Conservation (phyloP, 495 filamentous ascomycete genomes). For the Aspergillus mulundensis region DNA sequence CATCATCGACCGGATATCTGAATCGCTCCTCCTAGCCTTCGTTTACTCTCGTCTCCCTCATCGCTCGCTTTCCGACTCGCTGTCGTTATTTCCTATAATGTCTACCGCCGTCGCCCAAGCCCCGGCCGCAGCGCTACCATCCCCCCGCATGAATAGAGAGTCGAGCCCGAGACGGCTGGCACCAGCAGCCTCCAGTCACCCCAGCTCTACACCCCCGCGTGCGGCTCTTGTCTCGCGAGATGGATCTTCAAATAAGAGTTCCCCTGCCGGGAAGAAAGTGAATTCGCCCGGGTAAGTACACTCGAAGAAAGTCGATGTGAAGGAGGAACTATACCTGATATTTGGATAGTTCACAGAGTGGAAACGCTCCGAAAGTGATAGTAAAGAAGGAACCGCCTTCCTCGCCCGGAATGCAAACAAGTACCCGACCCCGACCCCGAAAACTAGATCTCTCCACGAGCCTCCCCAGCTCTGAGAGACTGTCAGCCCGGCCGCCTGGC, state of each 20-base stretch:
- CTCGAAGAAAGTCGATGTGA: background rate
- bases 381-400: constrained; percentile 95
- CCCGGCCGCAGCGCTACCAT: constrained; percentile 41
- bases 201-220: constrained; percentile 36
- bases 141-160: constrained; percentile 44
- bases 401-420: constrained; percentile 66
- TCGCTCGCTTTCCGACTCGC: background rate
- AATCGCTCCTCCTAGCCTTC: too few species aligned
- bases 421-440: constrained; percentile 74
- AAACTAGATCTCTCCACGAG: constrained; percentile 83
- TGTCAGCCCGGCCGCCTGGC: constrained; percentile 61
- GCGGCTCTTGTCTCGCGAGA: constrained; percentile 34
- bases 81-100: constrained; percentile 30
- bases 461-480: constrained; percentile 54
- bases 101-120: constrained; percentile 52
- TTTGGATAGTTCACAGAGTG: constrained; percentile 33
- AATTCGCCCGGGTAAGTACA: constrained; percentile 53
- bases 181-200: constrained; percentile 29
- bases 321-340: background rate
- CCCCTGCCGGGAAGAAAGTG: constrained; percentile 48
- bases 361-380: constrained; percentile 69
- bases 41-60: background rate
- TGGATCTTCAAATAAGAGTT: constrained; percentile 37
- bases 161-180: constrained; percentile 47
- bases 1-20: constrained; percentile 1